Conservation (phyloP, 306 rosid species). For the Oxytropis ochrocephala region DNA sequence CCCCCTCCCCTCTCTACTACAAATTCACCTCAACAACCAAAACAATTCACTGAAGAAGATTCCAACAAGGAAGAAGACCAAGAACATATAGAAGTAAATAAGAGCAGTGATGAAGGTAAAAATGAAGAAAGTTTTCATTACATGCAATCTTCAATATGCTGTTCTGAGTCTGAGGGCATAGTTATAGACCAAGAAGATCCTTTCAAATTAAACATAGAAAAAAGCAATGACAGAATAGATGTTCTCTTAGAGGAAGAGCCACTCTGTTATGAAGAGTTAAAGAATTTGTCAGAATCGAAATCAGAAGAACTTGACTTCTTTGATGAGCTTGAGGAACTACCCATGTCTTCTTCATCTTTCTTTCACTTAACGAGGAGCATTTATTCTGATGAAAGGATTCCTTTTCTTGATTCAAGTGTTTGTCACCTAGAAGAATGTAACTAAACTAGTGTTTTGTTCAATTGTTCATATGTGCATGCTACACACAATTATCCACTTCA, state of each 20-base stretch:
- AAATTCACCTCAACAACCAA: constrained; percentile 18
- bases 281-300: constrained; percentile 35
- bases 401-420: constrained; percentile 60
- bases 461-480: constrained; percentile 8
- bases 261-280: constrained; percentile 31
- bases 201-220: constrained; percentile 38
- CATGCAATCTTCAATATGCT: constrained; percentile 41
- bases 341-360: constrained; percentile 61
- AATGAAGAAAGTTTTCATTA: constrained; percentile 41
- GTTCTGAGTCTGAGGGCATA: constrained; percentile 35
- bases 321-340: constrained; percentile 93
- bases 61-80: constrained; percentile 27
- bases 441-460: neutral
- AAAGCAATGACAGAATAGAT: constrained; percentile 28
- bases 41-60: constrained; percentile 29
- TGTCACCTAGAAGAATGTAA: constrained; percentile 37
- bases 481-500: neutral
- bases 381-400: constrained; percentile 62
- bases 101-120: neutral
- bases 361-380: constrained; percentile 50
- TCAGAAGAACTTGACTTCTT: constrained; percentile 66
- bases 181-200: constrained; percentile 43
- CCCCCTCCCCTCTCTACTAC: constrained; percentile 35
- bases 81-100: constrained; percentile 16
- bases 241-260: constrained; percentile 48